Conservation (phyloP, 2,329 filamentous ascomycete species). For the Colletotrichum sp. region DNA sequence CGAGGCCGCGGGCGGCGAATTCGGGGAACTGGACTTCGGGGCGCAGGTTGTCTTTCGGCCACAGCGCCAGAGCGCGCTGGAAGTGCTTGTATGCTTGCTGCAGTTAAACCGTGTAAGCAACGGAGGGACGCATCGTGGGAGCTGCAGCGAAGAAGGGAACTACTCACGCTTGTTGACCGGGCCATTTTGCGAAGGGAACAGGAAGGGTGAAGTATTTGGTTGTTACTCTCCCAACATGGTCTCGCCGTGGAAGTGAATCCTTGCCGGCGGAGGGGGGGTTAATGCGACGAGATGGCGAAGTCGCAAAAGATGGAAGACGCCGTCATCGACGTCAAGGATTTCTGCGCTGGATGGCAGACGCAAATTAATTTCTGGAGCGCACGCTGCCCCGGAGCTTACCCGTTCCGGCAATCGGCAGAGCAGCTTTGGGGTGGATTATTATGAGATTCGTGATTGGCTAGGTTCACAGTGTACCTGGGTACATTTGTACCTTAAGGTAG, state of each 20-base stretch:
- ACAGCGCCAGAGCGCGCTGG: conserved; percentile 57
- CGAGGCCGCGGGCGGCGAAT: conserved; percentile 53
- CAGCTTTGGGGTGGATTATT: background rate
- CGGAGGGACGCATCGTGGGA: background rate
- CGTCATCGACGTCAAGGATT: conserved; percentile 22
- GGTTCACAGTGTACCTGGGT: no score
- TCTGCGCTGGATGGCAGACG: background rate
- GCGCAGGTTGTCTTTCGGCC: conserved; percentile 69
- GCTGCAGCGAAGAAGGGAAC: background rate
- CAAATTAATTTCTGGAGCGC: conserved; percentile 4
- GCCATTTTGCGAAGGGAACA: conserved; percentile 22
- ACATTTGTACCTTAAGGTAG: no score
- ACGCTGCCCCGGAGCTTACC: background rate
- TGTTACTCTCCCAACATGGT: conserved; percentile 2
- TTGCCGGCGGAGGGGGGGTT: conserved; percentile 36
- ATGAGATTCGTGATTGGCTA: background rate
- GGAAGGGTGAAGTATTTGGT: background rate
- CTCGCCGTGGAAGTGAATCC: background rate
- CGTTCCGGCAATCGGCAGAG: background rate
- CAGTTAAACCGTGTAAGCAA: background rate
- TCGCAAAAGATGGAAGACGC: background rate
- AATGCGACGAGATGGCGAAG: conserved; percentile 23
- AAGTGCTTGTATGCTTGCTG: conserved; percentile 53
- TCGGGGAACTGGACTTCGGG: conserved; percentile 68
- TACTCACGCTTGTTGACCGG: conserved; percentile 25